These are phyloP conservation scores for Tephrocybe sp. DNA, from an alignment of 768 basidiomycete species.

Conservation along the genomic window DNA sequence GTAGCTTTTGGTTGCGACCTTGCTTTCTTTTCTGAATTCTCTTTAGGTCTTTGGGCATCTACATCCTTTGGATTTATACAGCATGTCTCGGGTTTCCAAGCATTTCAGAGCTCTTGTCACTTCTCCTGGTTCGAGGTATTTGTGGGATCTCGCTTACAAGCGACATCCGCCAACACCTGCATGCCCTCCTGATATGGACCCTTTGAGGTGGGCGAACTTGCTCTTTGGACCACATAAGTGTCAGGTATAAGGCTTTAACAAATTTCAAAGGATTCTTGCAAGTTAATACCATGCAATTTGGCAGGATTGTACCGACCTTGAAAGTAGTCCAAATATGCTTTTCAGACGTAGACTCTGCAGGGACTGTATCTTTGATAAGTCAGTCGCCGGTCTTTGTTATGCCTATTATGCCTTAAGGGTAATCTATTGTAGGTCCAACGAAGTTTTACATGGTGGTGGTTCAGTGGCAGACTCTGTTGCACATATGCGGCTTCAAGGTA, in stretches of 20 bases:
- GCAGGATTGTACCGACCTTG: neutral
- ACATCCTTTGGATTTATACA: neutral
- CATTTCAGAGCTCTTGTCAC: neutral
- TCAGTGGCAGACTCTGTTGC: neutral
- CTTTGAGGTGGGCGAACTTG: constrained; percentile 5
- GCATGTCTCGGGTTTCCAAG: neutral
- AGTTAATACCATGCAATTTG: too few species aligned
- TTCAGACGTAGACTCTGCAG: neutral
- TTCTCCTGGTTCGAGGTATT: neutral
- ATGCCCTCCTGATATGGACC: constrained; percentile 1
- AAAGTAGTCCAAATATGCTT: neutral
- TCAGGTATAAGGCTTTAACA: neutral
- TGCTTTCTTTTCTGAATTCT: neutral
- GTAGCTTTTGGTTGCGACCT: neutral
- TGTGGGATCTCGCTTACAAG: neutral
- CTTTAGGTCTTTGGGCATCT: neutral
- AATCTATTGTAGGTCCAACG: neutral
- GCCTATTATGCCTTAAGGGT: neutral
- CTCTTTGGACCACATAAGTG: constrained; percentile 6
- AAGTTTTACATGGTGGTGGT: neutral
- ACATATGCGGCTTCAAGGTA: neutral
- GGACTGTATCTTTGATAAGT: neutral
- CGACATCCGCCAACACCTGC: neutral
- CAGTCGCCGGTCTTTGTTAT: neutral
- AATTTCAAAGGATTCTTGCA: too few species aligned